Evolutionary conservation across 345 rosid genomes (phyloP).

Genomic region (Cardiospermum halicacabum): DNA sequence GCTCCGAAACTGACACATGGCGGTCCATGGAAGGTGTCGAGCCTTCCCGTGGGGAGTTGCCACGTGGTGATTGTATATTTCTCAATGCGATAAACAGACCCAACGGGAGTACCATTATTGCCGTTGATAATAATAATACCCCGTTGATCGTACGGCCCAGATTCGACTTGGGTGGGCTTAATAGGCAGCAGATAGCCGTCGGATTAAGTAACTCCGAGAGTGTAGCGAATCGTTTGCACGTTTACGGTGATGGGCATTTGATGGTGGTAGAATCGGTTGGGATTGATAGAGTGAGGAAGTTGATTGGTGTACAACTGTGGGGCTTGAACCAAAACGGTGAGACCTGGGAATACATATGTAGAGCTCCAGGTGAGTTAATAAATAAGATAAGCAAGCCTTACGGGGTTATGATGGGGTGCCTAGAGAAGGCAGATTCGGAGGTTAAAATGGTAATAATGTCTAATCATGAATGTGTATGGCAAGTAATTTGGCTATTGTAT

Average conservation of each 20-base stretch:
- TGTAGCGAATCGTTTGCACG: conserved; percentile 26
- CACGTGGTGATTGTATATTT: conserved; percentile 23
- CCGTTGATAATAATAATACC: conserved; percentile 14
- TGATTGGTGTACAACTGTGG: conserved; percentile 46
- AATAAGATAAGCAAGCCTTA: conserved; percentile 37
- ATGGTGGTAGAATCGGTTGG: conserved; percentile 37
- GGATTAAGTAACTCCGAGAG: conserved; percentile 20
- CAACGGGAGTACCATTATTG: conserved; percentile 36
- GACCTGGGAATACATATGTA: conserved; percentile 42
- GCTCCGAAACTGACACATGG: conserved; percentile 49
- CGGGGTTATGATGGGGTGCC: conserved; percentile 63
- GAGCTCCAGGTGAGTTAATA: conserved; percentile 36
- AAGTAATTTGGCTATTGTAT: conserved; percentile 54
- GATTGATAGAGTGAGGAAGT: conserved; percentile 19
- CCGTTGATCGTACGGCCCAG: conserved; percentile 43
- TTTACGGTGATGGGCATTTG: conserved; percentile 66
- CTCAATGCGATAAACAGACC: conserved; percentile 48
- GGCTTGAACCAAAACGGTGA: conserved; percentile 28
- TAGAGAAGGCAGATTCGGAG: conserved; percentile 43
- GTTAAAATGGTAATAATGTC: conserved; percentile 55
- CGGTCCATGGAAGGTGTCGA: conserved; percentile 32
- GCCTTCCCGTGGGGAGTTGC: not conserved
- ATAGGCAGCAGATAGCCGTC: conserved; percentile 10
- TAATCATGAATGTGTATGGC: conserved; percentile 51
- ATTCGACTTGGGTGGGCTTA: conserved; percentile 13